Evolutionary conservation across 2,329 filamentous ascomycete genomes (phyloP), one percentile per base, ranked within the genome.

Genomic region (Geosmithia flava): DNA sequence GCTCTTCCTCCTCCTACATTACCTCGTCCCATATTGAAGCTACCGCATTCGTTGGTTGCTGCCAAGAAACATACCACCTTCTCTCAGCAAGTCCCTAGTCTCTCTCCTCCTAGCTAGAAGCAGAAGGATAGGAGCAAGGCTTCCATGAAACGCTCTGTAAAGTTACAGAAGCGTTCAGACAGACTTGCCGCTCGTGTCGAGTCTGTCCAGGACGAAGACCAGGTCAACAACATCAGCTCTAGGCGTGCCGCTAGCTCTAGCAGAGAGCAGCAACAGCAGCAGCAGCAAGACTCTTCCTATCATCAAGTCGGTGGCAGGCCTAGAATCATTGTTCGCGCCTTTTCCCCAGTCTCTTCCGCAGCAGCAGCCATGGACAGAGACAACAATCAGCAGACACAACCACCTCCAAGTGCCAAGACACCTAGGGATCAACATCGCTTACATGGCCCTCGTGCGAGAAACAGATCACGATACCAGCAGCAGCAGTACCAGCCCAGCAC

Each of bases 401-500:
- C 33, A 11, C 33, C 11, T 37, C 33, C 33, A 37, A 37, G 15
- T 11, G 15, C 33, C 11, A 37, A 13, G 11, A 37, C 15, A 3
- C 11, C 15, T 13, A 37, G 11, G 33, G 33, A 37, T 7, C 33
- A 42, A 6, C 16, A 48, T 11, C 29, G 42, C 44, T 47, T 47
- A 50, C 45, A 50, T 43, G 48, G 48, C 15, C 48, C 45, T 40
- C 48, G 45, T 42, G 41, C 46, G 23, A 48, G 46, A 33, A 27
- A 23, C 17, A 65, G 65, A 42, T 47, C 51, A 65, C 66, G 51
- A 62, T 20, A 37, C 3, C 33, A 37, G 33, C 29, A 30, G 29
- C 33, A 37, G 33, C 15, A 44, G 19, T 79, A 79, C 54, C 73
- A 77, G 52, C 67, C 74, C 2, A 78, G 74, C 33, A 61, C 76